phyloP scores from a whole-genome alignment of 2,329 filamentous ascomycete species.

The Talaromyces islandicus region DNA sequence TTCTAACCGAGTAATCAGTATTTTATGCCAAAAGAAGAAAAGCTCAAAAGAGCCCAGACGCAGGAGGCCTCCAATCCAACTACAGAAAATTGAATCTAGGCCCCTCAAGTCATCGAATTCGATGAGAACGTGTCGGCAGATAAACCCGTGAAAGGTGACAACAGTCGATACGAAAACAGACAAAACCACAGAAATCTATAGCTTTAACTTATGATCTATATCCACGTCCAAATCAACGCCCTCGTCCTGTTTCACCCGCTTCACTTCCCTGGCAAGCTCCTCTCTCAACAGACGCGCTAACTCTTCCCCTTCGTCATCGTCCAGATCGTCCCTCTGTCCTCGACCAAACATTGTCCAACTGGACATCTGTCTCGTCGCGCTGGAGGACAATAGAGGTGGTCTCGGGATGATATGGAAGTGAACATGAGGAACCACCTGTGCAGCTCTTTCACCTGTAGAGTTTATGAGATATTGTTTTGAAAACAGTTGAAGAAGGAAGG shows the following conservation, averaged over 20 bases:
- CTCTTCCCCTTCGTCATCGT: conserved; percentile 39
- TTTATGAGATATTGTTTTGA: background rate
- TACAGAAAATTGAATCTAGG: background rate
- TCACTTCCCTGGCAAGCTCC: conserved; percentile 32
- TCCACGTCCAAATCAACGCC: conserved; percentile 30
- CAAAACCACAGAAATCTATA: background rate
- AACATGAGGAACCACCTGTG: conserved; percentile 87
- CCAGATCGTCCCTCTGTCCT: conserved; percentile 41
- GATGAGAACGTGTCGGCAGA: background rate
- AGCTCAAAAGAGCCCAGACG: background rate
- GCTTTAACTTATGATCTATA: conserved; percentile 7
- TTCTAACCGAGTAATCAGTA: background rate
- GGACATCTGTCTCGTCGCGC: conserved; percentile 16
- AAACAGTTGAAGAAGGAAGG: conserved; percentile 2
- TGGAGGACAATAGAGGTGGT: conserved; percentile 40
- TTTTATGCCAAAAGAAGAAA: background rate
- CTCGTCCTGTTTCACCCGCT: conserved; percentile 27
- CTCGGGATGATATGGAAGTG: conserved; percentile 93
- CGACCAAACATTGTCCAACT: conserved; percentile 43
- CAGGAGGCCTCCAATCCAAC: background rate
- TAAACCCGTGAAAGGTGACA: background rate
- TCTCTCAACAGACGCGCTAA: conserved; percentile 32
- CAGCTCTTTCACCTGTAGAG: conserved; percentile 64
- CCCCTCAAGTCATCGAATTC: background rate
- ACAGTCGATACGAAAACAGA: background rate